Base-by-base conservation (phyloP, 768 basidiomycete genomes). In the Tricholoma furcatifolium region DNA sequence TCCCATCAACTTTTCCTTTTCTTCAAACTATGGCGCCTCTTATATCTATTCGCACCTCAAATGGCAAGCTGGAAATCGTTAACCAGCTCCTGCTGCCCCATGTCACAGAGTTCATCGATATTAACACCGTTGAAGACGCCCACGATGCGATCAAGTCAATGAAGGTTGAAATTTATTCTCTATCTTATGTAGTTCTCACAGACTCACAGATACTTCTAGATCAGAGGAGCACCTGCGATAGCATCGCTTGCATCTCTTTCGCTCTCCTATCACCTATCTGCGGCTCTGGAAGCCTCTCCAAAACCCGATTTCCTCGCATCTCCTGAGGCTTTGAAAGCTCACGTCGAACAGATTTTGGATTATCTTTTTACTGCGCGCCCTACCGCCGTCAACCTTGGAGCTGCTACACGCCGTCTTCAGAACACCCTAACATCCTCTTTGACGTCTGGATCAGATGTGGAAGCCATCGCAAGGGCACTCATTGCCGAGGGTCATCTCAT, bases 81-180 rank as follows among this genome's bases (percentile, higher is more conserved):
- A 88, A 98, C 72, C 94, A 97, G 75, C 81, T 96, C 5, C 69
- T 94, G 4, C 75, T 96, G 7, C 94, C 93, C 0, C 88, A 90
- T 64, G 79, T 77, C 1, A 81, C 81, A 14, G 75, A 85, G 58
- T 90, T 80, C 59, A 56, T 91, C 27, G 62, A 75, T 20, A 83
- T 98, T 47, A 71, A 81, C n/a, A 79, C 83, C 12, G 74, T 91
- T 54, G 83, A 93, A 47, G 83, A 93, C 27, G 95, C 94, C 0
- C 88, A 91, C 70, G 90, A 93, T 63, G 95, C 94, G 15, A 98
- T 98, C 71, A 95, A 92, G 72, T 78, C 87, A 14, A 98, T 98
- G 95, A 95, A 93, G 81, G 93, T 87, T 58, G 31, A 40, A 30
- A 41, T 40, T 21, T 47, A 17, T 53, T 65, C 56, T 39, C 18